Conservation (phyloP, 495 filamentous ascomycete genomes). For the Geopyxis carbonaria region DNA sequence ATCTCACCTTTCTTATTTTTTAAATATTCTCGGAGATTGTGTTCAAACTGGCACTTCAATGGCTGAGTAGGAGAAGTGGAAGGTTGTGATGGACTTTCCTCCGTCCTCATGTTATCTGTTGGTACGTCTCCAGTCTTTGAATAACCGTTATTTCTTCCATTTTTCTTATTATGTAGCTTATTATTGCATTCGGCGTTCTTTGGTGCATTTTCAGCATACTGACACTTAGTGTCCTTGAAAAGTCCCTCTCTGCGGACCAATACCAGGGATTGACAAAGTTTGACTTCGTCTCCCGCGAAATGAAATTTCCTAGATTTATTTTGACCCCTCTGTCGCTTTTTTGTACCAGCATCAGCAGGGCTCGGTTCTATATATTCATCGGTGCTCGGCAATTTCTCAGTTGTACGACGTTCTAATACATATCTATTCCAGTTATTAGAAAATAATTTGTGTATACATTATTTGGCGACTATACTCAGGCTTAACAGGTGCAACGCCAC, state of each 20-base stretch:
- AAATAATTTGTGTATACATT: slow-evolving; percentile 2
- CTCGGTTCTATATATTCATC: slow-evolving; percentile 23
- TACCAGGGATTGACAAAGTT: slow-evolving; percentile 64
- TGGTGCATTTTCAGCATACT: slow-evolving; percentile 11
- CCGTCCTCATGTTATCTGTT: neutral
- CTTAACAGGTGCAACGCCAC: slow-evolving; percentile 71
- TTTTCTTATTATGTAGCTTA: slow-evolving; percentile 5
- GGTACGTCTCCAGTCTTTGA: neutral
- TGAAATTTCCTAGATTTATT: slow-evolving; percentile 80
- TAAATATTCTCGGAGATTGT: slow-evolving; percentile 72
- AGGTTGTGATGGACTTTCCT: no score
- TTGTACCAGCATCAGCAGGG: slow-evolving; percentile 37
- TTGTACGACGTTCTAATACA: slow-evolving; percentile 11
- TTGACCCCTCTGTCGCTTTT: slow-evolving; percentile 59
- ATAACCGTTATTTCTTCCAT: slow-evolving; percentile 2
- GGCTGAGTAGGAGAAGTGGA: no score
- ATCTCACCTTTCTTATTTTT: slow-evolving; percentile 66
- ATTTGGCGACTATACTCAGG: slow-evolving; percentile 41
- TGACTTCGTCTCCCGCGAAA: slow-evolving; percentile 54
- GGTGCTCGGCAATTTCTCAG: slow-evolving; percentile 30
- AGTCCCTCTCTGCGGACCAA: slow-evolving; percentile 33
- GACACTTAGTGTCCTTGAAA: slow-evolving; percentile 15
- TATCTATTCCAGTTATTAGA: slow-evolving; percentile 6
- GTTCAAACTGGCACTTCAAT: slow-evolving; percentile 53
- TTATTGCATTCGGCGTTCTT: slow-evolving; percentile 5